Base-by-base conservation (phyloP, 164 flowering plant genomes). In the Berberis thunbergii region DNA sequence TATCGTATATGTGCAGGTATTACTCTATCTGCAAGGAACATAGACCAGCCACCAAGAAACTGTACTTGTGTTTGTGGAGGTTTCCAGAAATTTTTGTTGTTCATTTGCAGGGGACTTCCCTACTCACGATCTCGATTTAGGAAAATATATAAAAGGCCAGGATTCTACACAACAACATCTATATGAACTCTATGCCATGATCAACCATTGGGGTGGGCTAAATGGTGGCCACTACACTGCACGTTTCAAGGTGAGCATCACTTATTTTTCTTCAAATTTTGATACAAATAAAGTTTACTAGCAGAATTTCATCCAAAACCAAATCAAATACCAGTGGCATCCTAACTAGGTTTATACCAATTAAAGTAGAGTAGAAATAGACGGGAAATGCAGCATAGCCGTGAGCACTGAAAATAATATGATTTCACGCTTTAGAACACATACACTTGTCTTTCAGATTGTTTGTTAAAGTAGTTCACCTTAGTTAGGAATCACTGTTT, bases 151-250 rank as follows among this genome's bases (percentile, higher is more conserved):
- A 62, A 86, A 77, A 67, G 65, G 77, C 69, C 77, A 78, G 55
- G 84, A 64, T 69, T 79, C 76, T 43, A 62, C 69, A 26, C 73
- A 69, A 44, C 70, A 87, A 50, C 74, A 83, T 68, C 64, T 83
- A 6, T 91, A 91, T 52, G 91, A 95, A 71, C 82, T 95, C 10
- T 95, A 86, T 76, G 99, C 97, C 58, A 78, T 95, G 66, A 95
- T 90, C 81, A 91, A 95, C 71, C 99, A 95, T 74, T 95, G 87
- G 68, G 99, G 99, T 68, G 97, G 97, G 63, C 83, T 94, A 61
- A 92, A 97, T 63, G 97, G 97, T 12, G 99, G 99, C 42, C 99
- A 94, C 73, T 94, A 94, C 77, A 74, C 99, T 62, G 97, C 99
- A 3, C 79, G 85, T 71, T 89, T 85, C 0, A 91, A 94, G 97